Base-by-base conservation (phyloP, 1,139 yeast genomes). In the Taiozyma sp. region DNA sequence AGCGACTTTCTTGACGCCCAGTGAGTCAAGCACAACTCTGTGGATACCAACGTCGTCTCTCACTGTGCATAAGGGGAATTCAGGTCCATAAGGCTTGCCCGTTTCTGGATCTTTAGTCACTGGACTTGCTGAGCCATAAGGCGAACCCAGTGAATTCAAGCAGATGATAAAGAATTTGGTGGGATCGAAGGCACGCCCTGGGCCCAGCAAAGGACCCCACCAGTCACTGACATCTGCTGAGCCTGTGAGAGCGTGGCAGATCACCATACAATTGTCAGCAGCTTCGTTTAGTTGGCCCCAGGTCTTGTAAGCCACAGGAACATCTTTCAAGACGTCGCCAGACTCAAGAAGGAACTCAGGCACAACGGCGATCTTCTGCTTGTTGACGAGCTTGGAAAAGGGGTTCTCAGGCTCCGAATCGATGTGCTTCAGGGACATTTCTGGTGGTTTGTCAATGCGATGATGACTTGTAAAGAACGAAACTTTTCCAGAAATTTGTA, bases 131-230 rank as follows among this genome's bases (percentile, higher is more conserved):
- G 96, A 84, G 1, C 99, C 99, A 65, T 93, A 93, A 0, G 99
- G 99, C 1, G 97, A 89, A 0, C 99, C 99, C 55, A 95, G 75
- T 39, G 96, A 84, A 67, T 93, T 93, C 54, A 93, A 72, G 68
- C 99, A 93, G 14, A 93, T 76, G 45, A 93, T 81, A 66, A 89
- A 90, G 67, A 85, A 93, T 57, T 88, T 78, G 1, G 91, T 76
- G 0, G 97, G 96, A 69, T 93, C 99, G 69, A 93, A 91, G 1
- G 98, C 96, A 59, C 86, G 79, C 27, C 83, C 87, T 5, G 84
- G 80, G 0, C 99, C 99, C 45, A 93, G 72, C 36, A 93, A 71
- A 0, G 99, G 98, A 0, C 98, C 98, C 99, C 99, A 89, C 99
- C 99, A 93, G 65, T 93, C 99, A 46, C 87, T 80, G 22, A 92